phyloP scores from a whole-genome alignment of 177 flowering plant genomes.

The Vitis hybrid region DNA sequence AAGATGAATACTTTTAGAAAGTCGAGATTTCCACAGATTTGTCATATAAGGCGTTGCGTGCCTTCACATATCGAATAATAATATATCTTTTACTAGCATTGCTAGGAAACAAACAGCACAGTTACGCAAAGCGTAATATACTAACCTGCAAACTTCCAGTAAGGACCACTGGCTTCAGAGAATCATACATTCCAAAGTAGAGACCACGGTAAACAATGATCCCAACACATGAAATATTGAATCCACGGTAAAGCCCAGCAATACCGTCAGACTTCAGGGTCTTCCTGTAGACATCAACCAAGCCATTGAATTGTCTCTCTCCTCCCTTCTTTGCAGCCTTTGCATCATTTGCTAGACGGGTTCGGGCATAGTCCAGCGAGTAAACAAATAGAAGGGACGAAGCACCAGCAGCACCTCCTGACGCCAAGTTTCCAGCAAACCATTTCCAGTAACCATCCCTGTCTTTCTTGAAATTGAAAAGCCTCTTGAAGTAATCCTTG shows the following conservation, averaged over 20 bases:
- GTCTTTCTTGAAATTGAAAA: slow-evolving; percentile 63
- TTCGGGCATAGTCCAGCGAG: slow-evolving; percentile 58
- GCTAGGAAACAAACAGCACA: neutral
- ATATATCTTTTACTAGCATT: no score
- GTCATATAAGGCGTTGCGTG: no score
- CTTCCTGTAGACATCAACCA: slow-evolving; percentile 54
- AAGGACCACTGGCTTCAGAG: slow-evolving; percentile 48
- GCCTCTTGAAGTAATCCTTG: slow-evolving; percentile 63
- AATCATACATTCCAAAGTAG: slow-evolving; percentile 60
- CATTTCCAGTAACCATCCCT: slow-evolving; percentile 63
- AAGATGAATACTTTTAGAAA: no score
- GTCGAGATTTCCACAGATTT: no score
- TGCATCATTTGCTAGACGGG: slow-evolving; percentile 57
- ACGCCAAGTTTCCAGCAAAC: slow-evolving; percentile 63
- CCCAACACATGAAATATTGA: slow-evolving; percentile 54
- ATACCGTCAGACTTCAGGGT: slow-evolving; percentile 44
- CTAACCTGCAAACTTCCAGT: slow-evolving; percentile 48
- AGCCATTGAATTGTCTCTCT: slow-evolving; percentile 54
- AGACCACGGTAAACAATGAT: slow-evolving; percentile 63
- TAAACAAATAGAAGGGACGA: slow-evolving; percentile 53
- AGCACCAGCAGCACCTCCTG: slow-evolving; percentile 65
- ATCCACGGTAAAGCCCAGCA: slow-evolving; percentile 63
- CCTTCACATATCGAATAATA: no score
- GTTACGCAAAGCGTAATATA: neutral
- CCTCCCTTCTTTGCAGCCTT: slow-evolving; percentile 64